A percentile compares a stretch with the other conserved stretches of the same genome.
Evolutionary conservation across 257 asterid genomes (phyloP).

Genomic region (Thymus mandschuricus): DNA sequence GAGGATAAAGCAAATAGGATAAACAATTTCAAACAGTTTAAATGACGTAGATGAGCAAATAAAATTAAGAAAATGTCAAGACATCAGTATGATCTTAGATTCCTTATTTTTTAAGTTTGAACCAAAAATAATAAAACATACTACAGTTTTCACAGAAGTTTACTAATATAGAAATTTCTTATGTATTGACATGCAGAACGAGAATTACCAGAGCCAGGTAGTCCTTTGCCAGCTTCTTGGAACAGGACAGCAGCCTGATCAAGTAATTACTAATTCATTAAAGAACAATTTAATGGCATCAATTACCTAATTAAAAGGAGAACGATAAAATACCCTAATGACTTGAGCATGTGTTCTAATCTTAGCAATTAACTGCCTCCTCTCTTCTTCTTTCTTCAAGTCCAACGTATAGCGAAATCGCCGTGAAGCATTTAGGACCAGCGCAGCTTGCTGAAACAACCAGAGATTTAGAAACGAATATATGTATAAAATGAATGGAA

Average conservation of each 20-base stretch:
- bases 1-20: not conserved
- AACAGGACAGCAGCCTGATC: conserved; percentile 88
- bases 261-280: conserved; percentile 29
- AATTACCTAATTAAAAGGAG: conserved; percentile 15
- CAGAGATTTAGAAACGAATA: not conserved
- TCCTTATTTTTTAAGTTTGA: no score
- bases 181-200: not conserved
- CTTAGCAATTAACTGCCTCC: conserved; percentile 65
- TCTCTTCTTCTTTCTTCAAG: conserved; percentile 87
- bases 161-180: conserved; percentile 1
- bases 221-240: conserved; percentile 64
- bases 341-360: conserved; percentile 91
- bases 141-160: not conserved
- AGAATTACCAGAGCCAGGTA: conserved; percentile 62
- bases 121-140: not conserved
- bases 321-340: conserved; percentile 55
- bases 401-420: conserved; percentile 90
- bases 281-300: conserved; percentile 18
- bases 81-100: no score
- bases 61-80: not conserved
- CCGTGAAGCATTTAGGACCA: conserved; percentile 88
- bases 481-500: not conserved
- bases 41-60: not conserved
- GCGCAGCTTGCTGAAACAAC: conserved; percentile 80
- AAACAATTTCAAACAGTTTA: not conserved